Percentiles rank a stretch among this genome's conserved stretches.
These are phyloP conservation scores for Elongisporangium undulatum DNA, from an alignment of 352 stramenopile genomes.

Conservation along the genomic window DNA sequence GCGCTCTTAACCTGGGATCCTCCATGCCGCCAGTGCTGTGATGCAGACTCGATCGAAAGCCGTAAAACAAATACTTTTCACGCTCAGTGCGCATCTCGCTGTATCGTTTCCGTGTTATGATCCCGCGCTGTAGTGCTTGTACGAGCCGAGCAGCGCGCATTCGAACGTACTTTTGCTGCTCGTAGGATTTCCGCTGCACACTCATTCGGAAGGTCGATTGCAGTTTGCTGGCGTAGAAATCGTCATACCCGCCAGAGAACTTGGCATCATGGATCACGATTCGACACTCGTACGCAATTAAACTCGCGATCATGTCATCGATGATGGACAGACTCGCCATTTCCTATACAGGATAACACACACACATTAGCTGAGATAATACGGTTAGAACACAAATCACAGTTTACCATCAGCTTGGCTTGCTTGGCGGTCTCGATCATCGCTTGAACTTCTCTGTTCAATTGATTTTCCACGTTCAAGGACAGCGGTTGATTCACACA, in stretches of 20 bases:
- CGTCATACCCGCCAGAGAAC: conserved; percentile 49
- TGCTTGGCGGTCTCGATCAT: conserved; percentile 20
- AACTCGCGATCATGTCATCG: conserved; percentile 52
- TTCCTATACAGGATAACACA: conserved; percentile 22
- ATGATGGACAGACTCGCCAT: conserved; percentile 45
- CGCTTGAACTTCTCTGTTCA: not conserved
- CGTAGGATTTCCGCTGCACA: conserved; percentile 50
- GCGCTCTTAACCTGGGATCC: conserved; percentile 32
- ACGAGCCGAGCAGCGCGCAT: conserved; percentile 51
- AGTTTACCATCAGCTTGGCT: conserved; percentile 23
- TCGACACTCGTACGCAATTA: conserved; percentile 53
- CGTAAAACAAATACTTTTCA: conserved; percentile 46
- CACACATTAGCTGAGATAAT: not conserved
- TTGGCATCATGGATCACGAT: conserved; percentile 51
- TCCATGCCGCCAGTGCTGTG: conserved; percentile 28
- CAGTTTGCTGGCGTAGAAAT: conserved; percentile 68
- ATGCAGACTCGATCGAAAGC: conserved; percentile 59
- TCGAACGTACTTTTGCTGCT: conserved; percentile 32
- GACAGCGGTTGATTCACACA: not conserved
- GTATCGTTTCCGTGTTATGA: conserved; percentile 48
- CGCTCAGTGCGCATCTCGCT: conserved; percentile 52
- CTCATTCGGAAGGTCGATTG: conserved; percentile 73
- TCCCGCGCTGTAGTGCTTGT: conserved; percentile 63
- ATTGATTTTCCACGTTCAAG: not conserved
- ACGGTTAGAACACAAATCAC: not conserved